These are phyloP conservation scores for Cyamopsis tetragonoloba DNA, from an alignment of 306 rosid genomes.

Conservation along the genomic window DNA sequence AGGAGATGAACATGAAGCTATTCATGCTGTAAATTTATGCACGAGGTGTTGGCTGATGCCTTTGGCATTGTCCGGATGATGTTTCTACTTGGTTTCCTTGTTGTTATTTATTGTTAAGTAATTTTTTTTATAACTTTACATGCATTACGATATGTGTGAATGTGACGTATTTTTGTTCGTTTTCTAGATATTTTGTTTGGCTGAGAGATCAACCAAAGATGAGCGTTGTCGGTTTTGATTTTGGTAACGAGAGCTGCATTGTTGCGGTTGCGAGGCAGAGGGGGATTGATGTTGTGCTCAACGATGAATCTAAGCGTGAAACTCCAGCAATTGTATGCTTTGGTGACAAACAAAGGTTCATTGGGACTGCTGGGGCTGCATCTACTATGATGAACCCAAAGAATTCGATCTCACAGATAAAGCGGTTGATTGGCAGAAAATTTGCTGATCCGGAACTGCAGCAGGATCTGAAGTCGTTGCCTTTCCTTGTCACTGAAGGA, in stretches of 20 bases:
- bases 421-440: conserved; percentile 66
- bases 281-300: conserved; percentile 92
- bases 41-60: neutral
- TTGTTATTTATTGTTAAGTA: neutral
- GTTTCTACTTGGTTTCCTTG: neutral
- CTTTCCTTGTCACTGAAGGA: conserved; percentile 69
- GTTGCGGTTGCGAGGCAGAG: conserved; percentile 96
- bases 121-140: neutral
- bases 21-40: neutral
- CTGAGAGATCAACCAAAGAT: conserved; percentile 40
- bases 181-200: neutral
- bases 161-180: neutral
- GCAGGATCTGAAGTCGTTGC: conserved; percentile 67
- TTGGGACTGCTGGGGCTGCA: conserved; percentile 96
- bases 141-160: neutral
- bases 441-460: conserved; percentile 83
- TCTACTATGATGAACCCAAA: conserved; percentile 94
- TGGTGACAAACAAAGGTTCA: conserved; percentile 91
- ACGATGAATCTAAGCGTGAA: conserved; percentile 94
- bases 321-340: conserved; percentile 92
- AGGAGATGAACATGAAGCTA: no score
- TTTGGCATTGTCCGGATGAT: neutral
- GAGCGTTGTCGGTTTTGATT: conserved; percentile 98
- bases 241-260: conserved; percentile 94
- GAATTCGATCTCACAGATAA: conserved; percentile 79